Evolutionary conservation across 495 filamentous ascomycete species (phyloP), one percentile per base, ranked within the genome.

Genomic region (Oidiodendron maius): DNA sequence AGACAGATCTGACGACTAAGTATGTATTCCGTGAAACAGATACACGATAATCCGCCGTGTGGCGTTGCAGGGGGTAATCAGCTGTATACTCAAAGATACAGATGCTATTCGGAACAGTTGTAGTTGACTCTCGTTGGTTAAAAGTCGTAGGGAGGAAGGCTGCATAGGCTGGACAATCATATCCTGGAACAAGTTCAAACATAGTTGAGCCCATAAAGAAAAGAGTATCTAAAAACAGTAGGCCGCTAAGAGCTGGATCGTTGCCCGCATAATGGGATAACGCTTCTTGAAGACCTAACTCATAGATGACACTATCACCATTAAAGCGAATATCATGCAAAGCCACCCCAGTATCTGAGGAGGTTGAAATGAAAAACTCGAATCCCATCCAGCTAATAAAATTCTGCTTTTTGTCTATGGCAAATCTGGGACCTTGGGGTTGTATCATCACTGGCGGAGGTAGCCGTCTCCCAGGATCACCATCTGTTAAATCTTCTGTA

Each of bases 231-330:
- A 73, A 50, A 44, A 69, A 75, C 1, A 61, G 53, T 1, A 63
- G 68, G 13, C 61, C 58, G 3, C 63, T 60, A 42, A 65, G 60
- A 48, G 67, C 62, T 24, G 22, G 34, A 34, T 15, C 22, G 18
- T 35, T 17, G 15, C 70, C 69, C 4, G 72, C 76, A 47, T 78
- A 79, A 46, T 77, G 74, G 1, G 74, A 65, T 13, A 75, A 61
- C 1, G 74, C 75, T 56, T 81, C 74, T 52, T 79, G 72, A 34
- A 80, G 62, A 3, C 71, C 69, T 17, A 80, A 61, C 56, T 80
- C 75, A 52, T 79, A 78, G 20, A 81, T 64, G 17, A 79, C 69
- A 3, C 73, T 61, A 30, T 78, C 67, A 15, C 72, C 76, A 56
- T 78, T 74, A 59, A 72, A 81, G 9, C 63, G 60, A 51, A 81